Percentiles rank a stretch among this genome's conserved stretches.
These are phyloP conservation scores for Fusarium sterilihyphosum DNA, from an alignment of 2,329 filamentous ascomycete species.

Conservation along the genomic window DNA sequence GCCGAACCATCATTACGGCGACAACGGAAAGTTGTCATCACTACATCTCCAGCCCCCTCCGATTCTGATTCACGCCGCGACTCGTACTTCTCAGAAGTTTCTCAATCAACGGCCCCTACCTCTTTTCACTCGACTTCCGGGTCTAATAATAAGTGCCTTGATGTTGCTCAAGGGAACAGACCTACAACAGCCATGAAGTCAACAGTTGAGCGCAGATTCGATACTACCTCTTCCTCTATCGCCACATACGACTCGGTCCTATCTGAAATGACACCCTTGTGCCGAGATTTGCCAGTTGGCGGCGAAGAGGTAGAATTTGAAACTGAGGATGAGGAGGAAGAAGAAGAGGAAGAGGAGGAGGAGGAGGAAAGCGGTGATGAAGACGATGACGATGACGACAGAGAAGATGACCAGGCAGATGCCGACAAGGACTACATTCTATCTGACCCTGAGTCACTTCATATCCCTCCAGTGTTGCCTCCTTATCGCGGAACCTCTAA, in stretches of 20 bases:
- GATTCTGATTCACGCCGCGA: conserved; percentile 42
- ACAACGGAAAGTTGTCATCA: conserved; percentile 41
- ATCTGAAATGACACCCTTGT: conserved; percentile 44
- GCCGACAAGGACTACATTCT: conserved; percentile 41
- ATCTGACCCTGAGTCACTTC: conserved; percentile 42
- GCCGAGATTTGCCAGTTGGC: conserved; percentile 37
- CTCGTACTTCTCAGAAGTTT: conserved; percentile 43
- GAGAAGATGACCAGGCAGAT: conserved; percentile 41
- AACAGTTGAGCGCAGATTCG: conserved; percentile 30
- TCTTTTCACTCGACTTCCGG: conserved; percentile 41
- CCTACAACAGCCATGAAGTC: conserved; percentile 13
- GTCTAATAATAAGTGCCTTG: conserved; percentile 36
- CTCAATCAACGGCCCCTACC: conserved; percentile 44
- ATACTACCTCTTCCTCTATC: conserved; percentile 62
- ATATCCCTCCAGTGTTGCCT: conserved; percentile 63
- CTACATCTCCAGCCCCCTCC: conserved; percentile 39
- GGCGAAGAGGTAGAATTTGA: conserved; percentile 37
- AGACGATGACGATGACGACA: conserved; percentile 50
- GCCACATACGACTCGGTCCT: conserved; percentile 84
- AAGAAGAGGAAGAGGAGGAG: conserved; percentile 29
- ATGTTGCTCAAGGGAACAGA: conserved; percentile 18
- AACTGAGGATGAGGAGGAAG: conserved; percentile 36
- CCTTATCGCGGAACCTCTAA: conserved; percentile 67
- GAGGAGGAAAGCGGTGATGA: conserved; percentile 35
- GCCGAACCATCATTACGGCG: conserved; percentile 36